A percentile compares a stretch with the other conserved stretches of the same genome.
Evolutionary conservation across 306 rosid genomes (phyloP).

Genomic region (Inga oerstediana): DNA sequence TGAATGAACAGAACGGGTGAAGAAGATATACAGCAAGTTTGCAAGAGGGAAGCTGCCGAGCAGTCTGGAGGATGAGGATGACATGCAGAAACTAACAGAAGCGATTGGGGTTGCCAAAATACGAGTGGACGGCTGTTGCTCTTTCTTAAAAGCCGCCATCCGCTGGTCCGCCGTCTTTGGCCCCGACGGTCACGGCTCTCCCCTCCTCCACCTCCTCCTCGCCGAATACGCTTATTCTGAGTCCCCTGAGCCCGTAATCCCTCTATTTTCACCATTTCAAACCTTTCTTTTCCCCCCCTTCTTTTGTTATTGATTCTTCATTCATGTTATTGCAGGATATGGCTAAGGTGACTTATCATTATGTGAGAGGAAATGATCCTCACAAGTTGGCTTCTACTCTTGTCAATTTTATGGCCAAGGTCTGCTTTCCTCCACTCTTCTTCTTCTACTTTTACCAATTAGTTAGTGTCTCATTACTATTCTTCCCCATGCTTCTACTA

Average conservation of each 20-base stretch:
- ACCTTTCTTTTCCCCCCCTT: background rate
- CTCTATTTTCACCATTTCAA: background rate
- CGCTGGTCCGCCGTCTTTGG: slow-evolving; percentile 90
- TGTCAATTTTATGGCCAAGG: slow-evolving; percentile 89
- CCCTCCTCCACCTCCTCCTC: slow-evolving; percentile 83
- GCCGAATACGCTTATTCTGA: slow-evolving; percentile 89
- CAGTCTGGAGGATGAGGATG: slow-evolving; percentile 73
- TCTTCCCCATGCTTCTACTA: slow-evolving; percentile 23
- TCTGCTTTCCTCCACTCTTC: slow-evolving; percentile 21
- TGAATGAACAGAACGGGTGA: slow-evolving; percentile 51
- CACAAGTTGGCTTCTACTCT: slow-evolving; percentile 71
- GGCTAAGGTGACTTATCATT: slow-evolving; percentile 76
- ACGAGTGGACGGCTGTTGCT: slow-evolving; percentile 88
- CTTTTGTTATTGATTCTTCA: too few relatives aligned
- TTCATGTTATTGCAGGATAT: slow-evolving; percentile 68
- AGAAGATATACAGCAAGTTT: slow-evolving; percentile 67
- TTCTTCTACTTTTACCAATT: slow-evolving; percentile 11
- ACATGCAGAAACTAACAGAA: slow-evolving; percentile 78
- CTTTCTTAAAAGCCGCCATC: slow-evolving; percentile 87
- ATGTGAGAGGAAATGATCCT: slow-evolving; percentile 81
- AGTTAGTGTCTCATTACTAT: background rate
- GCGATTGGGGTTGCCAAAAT: slow-evolving; percentile 77
- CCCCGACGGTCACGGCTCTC: slow-evolving; percentile 63
- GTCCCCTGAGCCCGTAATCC: slow-evolving; percentile 81
- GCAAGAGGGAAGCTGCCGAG: slow-evolving; percentile 73